Base-by-base conservation (phyloP, 306 rosid species). In the Rubus idaeus region DNA sequence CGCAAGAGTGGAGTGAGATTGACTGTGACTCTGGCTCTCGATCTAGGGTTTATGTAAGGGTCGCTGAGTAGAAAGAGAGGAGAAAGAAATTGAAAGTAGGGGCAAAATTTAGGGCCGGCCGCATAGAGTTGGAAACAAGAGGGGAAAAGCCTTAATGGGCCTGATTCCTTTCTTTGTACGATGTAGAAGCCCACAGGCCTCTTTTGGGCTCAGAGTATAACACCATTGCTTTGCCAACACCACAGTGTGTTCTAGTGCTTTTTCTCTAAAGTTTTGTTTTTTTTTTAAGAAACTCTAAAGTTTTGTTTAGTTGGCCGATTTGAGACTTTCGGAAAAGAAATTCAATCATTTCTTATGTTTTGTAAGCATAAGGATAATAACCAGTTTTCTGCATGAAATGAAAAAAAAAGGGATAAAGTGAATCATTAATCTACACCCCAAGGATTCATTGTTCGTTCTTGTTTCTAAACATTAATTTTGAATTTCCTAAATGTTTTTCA, bases 11-110 rank as follows among this genome's bases (percentile, higher is more conserved):
- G 5, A 1, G 49, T 65, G 70, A 17, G 68, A 30, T 47, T 8
- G 70, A 17, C 49, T 8, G 11, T 20, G 23, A n/a, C 13, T 18
- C 21, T 17, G 10, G 35, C 13, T 18, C 21, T 17, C 21, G 26
- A 65, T 40, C 49, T 65, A 65, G 70, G 70, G 70, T 65, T 65
- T 65, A 40, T 40, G 70, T 40, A 65, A 3, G 67, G 42, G 14
- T 55, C 61, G 61, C 23, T 55, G 35, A 18, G 12, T 16, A 11
- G 23, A 58, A 17, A 26, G 30, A 8, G 63, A 61, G 42, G 66
- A 20, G 21, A 14, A 18, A 14, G 11, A 18, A 63, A 37, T 63
- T 63, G 45, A 62, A 62, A 35, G 1, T 0, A 61, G 44, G 66
- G 42, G 1, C 30, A 30, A 30, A 14, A 35, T 2, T 37, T 37